phyloP scores from a whole-genome alignment of 495 filamentous ascomycete species.

The Mycothermus thermophilus region DNA sequence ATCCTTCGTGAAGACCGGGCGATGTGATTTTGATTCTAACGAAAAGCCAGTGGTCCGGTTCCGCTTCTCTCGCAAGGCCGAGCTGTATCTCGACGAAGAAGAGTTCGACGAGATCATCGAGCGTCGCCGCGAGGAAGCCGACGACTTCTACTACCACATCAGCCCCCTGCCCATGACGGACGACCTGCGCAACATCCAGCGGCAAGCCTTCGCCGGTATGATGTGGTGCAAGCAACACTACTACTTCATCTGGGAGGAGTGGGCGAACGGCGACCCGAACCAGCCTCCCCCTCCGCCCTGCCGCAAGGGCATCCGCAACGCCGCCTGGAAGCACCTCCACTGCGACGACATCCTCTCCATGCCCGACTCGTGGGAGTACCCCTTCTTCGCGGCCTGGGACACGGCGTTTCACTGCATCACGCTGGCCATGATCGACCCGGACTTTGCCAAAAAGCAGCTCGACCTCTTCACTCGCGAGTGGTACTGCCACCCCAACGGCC shows the following conservation, averaged over 20 bases:
- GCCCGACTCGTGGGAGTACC: constrained; percentile 98
- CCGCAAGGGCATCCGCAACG: constrained; percentile 70
- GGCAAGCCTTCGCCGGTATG: constrained; percentile 91
- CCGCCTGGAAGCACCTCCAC: constrained; percentile 84
- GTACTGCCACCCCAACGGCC: constrained; percentile 99
- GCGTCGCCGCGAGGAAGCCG: constrained; percentile 68
- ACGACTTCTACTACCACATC: constrained; percentile 89
- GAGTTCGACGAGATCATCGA: constrained; percentile 85
- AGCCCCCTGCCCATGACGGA: constrained; percentile 90
- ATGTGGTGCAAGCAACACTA: constrained; percentile 97
- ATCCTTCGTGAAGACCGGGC: too few species aligned
- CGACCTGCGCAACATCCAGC: constrained; percentile 86
- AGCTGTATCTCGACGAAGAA: constrained; percentile 79
- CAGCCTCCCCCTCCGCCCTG: constrained; percentile 70
- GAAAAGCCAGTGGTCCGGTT: constrained; percentile 78
- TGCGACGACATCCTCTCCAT: constrained; percentile 91
- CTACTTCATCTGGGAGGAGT: constrained; percentile 92
- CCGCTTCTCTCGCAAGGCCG: constrained; percentile 58
- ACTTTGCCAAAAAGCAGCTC: constrained; percentile 94
- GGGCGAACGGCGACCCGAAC: constrained; percentile 66
- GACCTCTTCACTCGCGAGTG: constrained; percentile 91
- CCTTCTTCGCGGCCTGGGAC: constrained; percentile 97
- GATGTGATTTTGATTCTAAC: too few species aligned
- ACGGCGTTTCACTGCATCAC: constrained; percentile 94
- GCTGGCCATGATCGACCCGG: constrained; percentile 90